Conservation (phyloP, 495 filamentous ascomycete genomes). For the Penicillium simplicissimum region DNA sequence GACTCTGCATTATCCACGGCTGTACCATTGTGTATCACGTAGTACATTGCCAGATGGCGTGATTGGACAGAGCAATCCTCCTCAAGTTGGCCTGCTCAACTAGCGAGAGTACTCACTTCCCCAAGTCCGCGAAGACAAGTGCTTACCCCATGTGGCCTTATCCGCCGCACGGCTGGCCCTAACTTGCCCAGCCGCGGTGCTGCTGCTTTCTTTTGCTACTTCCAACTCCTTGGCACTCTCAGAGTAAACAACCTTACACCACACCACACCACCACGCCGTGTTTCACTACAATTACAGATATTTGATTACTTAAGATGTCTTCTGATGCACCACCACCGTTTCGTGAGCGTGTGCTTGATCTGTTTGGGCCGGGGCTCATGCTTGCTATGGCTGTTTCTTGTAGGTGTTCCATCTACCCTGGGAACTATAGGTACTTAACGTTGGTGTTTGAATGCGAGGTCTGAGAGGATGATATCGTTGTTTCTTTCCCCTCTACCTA, state of each 20-base stretch:
- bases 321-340: slow-evolving; percentile 17
- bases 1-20: slow-evolving; percentile 3
- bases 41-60: background rate
- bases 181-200: background rate
- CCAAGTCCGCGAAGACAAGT: too few relatives aligned
- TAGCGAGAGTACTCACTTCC: too few relatives aligned
- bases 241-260: background rate
- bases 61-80: background rate
- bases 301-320: slow-evolving; percentile 14
- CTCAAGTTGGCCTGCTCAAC: too few relatives aligned
- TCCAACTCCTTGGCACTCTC: background rate
- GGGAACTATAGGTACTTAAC: too few relatives aligned
- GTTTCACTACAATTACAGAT: background rate
- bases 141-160: background rate
- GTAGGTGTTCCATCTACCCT: slow-evolving; percentile 23
- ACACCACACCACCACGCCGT: too few relatives aligned
- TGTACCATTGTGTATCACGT: background rate
- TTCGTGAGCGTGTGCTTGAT: slow-evolving; percentile 22
- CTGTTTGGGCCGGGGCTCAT: slow-evolving; percentile 36
- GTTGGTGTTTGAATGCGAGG: too few relatives aligned
- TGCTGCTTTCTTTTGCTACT: background rate
- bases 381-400: slow-evolving; percentile 33
- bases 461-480: too few relatives aligned
- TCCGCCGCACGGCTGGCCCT: too few relatives aligned
- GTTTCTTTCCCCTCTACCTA: too few relatives aligned